Conservation (phyloP, 345 rosid genomes). For the Cardamine occulta region DNA sequence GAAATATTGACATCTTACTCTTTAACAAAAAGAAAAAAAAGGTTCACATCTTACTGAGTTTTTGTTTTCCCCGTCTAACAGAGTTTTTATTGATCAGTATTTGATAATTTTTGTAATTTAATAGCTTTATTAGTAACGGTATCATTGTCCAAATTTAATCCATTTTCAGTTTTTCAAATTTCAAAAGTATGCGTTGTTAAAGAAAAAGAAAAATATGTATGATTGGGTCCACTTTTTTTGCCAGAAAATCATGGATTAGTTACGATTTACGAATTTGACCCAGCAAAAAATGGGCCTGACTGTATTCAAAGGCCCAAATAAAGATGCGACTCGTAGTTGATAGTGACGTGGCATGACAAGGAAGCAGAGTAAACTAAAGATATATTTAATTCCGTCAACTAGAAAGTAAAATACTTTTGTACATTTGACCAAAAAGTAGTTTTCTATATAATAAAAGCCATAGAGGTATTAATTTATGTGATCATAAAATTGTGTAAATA, state of each 20-base stretch:
- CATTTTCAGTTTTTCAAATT: not conserved
- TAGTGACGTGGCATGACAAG: constrained; percentile 29
- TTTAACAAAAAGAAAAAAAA: no score
- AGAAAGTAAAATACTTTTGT: constrained; percentile 36
- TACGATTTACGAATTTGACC: not conserved
- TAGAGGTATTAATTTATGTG: not conserved
- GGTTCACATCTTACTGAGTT: not conserved
- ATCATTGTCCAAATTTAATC: not conserved
- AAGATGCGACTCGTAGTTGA: not conserved
- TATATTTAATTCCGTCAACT: constrained; percentile 8
- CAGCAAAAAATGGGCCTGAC: not conserved
- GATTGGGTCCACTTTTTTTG: not conserved
- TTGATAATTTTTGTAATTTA: not conserved
- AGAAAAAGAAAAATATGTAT: not conserved
- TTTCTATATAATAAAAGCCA: constrained; percentile 20
- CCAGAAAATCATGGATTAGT: not conserved
- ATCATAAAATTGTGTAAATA: not conserved
- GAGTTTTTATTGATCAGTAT: not conserved
- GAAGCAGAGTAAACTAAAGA: not conserved
- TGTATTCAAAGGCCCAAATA: constrained; percentile 17
- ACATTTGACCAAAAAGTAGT: constrained; percentile 33
- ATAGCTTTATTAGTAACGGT: not conserved
- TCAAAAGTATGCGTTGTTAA: not conserved
- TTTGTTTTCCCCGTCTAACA: not conserved
- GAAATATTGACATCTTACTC: not conserved